phyloP scores from a whole-genome alignment of 164 flowering plant species.

The Vitis rotundifolia region DNA sequence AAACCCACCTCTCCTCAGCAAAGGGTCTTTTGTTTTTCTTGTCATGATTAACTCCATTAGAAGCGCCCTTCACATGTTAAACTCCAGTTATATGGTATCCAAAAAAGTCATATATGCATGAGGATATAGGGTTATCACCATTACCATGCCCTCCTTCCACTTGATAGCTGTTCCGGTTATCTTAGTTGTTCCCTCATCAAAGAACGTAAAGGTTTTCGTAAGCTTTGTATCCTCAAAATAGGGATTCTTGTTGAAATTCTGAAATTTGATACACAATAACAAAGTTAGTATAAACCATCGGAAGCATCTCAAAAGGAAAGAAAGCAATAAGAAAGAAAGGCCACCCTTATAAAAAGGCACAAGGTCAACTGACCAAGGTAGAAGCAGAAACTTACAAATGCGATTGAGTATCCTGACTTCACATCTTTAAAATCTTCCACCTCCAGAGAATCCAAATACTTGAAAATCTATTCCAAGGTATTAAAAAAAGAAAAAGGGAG shows the following conservation, averaged over 20 bases:
- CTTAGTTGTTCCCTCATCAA: constrained; percentile 62
- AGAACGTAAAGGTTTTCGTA: constrained; percentile 54
- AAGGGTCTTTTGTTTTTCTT: constrained; percentile 63
- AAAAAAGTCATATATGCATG: neutral
- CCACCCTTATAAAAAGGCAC: neutral
- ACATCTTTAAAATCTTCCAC: constrained; percentile 28
- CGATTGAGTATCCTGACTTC: constrained; percentile 20
- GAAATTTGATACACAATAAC: neutral
- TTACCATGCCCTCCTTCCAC: constrained; percentile 79
- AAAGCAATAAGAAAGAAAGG: neutral
- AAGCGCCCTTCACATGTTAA: constrained; percentile 33
- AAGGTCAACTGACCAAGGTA: too few relatives aligned
- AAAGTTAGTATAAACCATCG: neutral
- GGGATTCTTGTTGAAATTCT: constrained; percentile 69
- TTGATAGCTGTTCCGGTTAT: constrained; percentile 57
- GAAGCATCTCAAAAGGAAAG: neutral
- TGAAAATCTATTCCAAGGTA: constrained; percentile 35
- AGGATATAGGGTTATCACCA: constrained; percentile 3
- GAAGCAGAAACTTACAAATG: constrained; percentile 16
- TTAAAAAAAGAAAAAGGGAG: neutral
- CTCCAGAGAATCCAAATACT: constrained; percentile 42
- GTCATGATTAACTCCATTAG: constrained; percentile 57
- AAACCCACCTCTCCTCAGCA: constrained; percentile 51
- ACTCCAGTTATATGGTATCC: neutral
- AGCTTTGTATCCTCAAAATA: constrained; percentile 67